These are phyloP conservation scores for Metschnikowia henanensis DNA, from an alignment of 805 yeast species.

Conservation along the genomic window DNA sequence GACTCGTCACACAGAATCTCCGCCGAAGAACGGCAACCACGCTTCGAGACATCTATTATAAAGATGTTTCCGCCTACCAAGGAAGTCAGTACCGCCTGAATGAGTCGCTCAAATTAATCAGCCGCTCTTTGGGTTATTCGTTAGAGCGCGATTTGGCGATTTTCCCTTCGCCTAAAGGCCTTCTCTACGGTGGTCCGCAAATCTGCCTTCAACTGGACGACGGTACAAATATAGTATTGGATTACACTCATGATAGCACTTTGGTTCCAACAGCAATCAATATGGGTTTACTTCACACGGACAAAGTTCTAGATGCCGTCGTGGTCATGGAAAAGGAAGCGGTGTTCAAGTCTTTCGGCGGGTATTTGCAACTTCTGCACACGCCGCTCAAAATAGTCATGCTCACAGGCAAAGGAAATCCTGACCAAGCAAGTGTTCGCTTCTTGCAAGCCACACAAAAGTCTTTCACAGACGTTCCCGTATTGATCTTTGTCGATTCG, in stretches of 20 bases:
- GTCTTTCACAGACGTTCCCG: slow-evolving; percentile 8
- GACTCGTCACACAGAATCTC: slow-evolving; percentile 10
- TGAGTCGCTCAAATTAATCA: slow-evolving; percentile 5
- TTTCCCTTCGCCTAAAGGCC: slow-evolving; percentile 17
- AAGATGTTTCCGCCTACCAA: slow-evolving; percentile 15
- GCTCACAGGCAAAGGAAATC: slow-evolving; percentile 20
- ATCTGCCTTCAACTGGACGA: slow-evolving; percentile 3
- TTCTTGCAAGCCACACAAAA: slow-evolving; percentile 8
- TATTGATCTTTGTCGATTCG: slow-evolving; percentile 17
- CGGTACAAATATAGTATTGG: not conserved
- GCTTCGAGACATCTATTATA: slow-evolving; percentile 18
- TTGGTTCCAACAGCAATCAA: slow-evolving; percentile 6
- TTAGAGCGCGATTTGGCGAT: slow-evolving; percentile 10
- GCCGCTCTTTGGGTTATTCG: slow-evolving; percentile 6
- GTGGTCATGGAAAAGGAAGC: slow-evolving; percentile 43
- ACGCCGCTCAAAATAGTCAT: slow-evolving; percentile 1
- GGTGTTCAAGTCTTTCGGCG: slow-evolving; percentile 34
- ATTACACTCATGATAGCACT: not conserved
- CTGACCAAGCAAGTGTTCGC: slow-evolving; percentile 16
- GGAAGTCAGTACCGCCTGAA: slow-evolving; percentile 18
- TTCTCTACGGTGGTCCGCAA: slow-evolving; percentile 15
- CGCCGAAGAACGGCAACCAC: slow-evolving; percentile 10
- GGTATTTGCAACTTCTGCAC: slow-evolving; percentile 13
- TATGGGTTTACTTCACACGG: not conserved
- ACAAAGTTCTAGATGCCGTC: slow-evolving; percentile 11